These are phyloP conservation scores for Ophiostoma triangulosporum DNA, from an alignment of 2,329 filamentous ascomycete genomes.

Conservation along the genomic window DNA sequence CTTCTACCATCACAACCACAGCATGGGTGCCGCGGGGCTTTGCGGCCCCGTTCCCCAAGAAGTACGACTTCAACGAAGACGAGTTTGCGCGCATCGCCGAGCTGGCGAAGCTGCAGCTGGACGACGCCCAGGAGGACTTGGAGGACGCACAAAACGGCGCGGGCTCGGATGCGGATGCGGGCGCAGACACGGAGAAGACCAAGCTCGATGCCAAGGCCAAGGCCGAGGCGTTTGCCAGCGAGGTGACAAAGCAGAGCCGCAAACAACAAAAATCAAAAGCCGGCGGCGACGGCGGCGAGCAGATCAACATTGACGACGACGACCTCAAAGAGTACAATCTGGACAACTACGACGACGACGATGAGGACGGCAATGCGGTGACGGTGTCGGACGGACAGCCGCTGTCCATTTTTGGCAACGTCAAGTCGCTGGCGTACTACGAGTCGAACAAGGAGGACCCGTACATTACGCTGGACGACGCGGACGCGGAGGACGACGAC, in stretches of 20 bases:
- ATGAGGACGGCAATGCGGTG: conserved; percentile 39
- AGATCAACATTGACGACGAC: conserved; percentile 51
- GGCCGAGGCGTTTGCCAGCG: not conserved
- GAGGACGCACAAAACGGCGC: conserved; percentile 45
- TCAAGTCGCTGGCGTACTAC: conserved; percentile 88
- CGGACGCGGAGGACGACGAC: conserved; percentile 53
- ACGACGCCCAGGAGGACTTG: conserved; percentile 82
- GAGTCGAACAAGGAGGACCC: conserved; percentile 89
- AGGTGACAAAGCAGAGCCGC: conserved; percentile 16
- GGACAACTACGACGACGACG: conserved; percentile 86
- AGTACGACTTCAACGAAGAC: conserved; percentile 62
- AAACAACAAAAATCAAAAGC: conserved; percentile 17
- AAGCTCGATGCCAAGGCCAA: conserved; percentile 13
- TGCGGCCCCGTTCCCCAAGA: conserved; percentile 60
- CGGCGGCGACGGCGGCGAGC: not conserved
- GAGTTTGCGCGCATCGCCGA: conserved; percentile 64
- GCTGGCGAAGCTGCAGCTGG: conserved; percentile 65
- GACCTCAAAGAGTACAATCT: conserved; percentile 94
- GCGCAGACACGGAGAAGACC: conserved; percentile 9
- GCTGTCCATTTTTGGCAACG: conserved; percentile 88
- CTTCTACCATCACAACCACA: conserved; percentile 54
- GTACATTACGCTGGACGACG: conserved; percentile 78
- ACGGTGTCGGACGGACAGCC: conserved; percentile 37
- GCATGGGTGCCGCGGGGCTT: conserved; percentile 67
- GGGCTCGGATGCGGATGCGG: conserved; percentile 11